These are phyloP conservation scores for Paracoccidioides lutzii DNA, from an alignment of 2,329 filamentous ascomycete genomes.

Conservation along the genomic window DNA sequence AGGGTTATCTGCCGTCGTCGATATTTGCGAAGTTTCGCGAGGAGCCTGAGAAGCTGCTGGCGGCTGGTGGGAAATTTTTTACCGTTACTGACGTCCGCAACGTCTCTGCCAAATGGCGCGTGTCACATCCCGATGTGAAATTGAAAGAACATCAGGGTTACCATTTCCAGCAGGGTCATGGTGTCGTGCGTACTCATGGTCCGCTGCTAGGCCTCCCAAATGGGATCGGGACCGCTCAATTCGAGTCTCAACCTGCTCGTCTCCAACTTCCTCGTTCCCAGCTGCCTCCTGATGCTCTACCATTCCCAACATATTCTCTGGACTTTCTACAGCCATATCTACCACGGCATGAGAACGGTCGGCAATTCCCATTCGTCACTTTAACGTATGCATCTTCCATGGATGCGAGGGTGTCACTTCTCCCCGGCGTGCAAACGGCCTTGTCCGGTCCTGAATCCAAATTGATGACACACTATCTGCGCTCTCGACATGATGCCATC, in stretches of 20 bases:
- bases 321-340: slow-evolving; percentile 41
- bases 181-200: slow-evolving; percentile 25
- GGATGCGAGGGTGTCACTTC: slow-evolving; percentile 63
- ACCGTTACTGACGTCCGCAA: slow-evolving; percentile 37
- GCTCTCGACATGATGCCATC: slow-evolving; percentile 71
- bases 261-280: neutral
- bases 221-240: neutral
- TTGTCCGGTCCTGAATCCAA: slow-evolving; percentile 77
- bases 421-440: slow-evolving; percentile 65
- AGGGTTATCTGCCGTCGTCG: slow-evolving; percentile 36
- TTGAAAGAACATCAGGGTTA: slow-evolving; percentile 35
- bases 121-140: slow-evolving; percentile 31
- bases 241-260: neutral
- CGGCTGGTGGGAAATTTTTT: slow-evolving; percentile 34
- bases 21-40: slow-evolving; percentile 38
- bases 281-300: slow-evolving; percentile 28
- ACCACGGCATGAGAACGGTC: slow-evolving; percentile 24
- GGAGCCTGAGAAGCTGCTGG: slow-evolving; percentile 31
- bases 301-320: slow-evolving; percentile 33
- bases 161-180: slow-evolving; percentile 31
- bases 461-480: slow-evolving; percentile 89
- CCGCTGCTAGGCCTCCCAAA: slow-evolving; percentile 9
- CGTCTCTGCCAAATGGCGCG: slow-evolving; percentile 36
- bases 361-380: slow-evolving; percentile 48
- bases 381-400: slow-evolving; percentile 86